phyloP scores from a whole-genome alignment of 2,329 filamentous ascomycete genomes.

The Aspergillus arachidicola region DNA sequence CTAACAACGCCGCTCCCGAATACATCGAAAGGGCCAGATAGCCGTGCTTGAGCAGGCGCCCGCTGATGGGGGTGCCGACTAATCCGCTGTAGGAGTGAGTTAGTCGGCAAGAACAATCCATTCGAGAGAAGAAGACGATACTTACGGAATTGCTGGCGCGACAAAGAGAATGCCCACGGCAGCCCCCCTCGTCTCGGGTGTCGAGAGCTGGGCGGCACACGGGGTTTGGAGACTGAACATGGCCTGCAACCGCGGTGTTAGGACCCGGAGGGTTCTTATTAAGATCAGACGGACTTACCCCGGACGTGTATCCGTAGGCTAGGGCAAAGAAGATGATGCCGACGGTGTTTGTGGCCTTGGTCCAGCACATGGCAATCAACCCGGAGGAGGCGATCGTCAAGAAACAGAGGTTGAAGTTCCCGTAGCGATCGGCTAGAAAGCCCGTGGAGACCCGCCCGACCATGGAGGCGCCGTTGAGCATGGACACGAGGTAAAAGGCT shows the following conservation, averaged over 20 bases:
- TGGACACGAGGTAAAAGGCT: constrained; percentile 4
- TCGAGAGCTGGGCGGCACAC: constrained; percentile 4
- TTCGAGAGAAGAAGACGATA: neutral
- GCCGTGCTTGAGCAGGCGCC: neutral
- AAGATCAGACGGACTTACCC: neutral
- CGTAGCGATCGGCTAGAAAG: neutral
- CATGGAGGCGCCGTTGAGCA: neutral
- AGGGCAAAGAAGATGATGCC: neutral
- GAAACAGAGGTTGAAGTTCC: constrained; percentile 6
- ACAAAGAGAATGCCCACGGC: neutral
- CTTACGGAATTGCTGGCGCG: neutral
- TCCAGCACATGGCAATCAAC: constrained; percentile 5
- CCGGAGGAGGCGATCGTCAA: neutral
- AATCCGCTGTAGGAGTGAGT: neutral
- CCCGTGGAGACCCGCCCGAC: neutral
- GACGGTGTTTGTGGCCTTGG: neutral
- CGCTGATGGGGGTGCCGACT: constrained; percentile 1
- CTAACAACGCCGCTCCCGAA: neutral
- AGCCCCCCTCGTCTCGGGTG: neutral
- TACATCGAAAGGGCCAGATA: constrained; percentile 4
- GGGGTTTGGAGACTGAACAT: constrained; percentile 6
- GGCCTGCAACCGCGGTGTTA: neutral
- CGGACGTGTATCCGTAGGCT: constrained; percentile 3
- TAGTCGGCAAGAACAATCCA: neutral
- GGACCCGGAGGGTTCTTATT: neutral